Percentiles rank a stretch among this genome's conserved stretches.
Conservation (phyloP, 202 grass and related monocot species). For the Thinopyrum obtusiflorum region DNA sequence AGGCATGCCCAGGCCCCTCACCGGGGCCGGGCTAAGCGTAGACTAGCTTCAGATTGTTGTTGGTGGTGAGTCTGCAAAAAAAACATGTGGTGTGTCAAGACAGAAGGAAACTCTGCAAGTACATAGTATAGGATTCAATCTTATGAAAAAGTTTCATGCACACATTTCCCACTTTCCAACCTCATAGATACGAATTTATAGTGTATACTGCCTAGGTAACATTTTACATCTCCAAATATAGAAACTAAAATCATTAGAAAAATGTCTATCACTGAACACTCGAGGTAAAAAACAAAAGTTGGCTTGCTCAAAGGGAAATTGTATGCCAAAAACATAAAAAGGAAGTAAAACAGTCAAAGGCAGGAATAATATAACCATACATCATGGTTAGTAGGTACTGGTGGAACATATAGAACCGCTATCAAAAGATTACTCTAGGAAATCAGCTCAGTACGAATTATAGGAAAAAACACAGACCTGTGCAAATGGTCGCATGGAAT, state of each 20-base stretch:
- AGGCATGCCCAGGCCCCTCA: constrained; percentile 96
- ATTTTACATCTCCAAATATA: not conserved
- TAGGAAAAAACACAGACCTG: constrained; percentile 48
- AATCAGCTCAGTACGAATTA: not conserved
- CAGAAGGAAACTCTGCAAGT: not conserved
- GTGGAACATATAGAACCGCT: not conserved
- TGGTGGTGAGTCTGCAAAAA: constrained; percentile 62
- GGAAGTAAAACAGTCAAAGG: not conserved
- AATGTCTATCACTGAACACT: too few relatives aligned
- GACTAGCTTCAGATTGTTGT: constrained; percentile 74
- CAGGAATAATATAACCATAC: not conserved
- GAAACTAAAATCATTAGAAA: not conserved
- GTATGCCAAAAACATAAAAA: too few relatives aligned
- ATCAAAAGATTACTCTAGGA: not conserved
- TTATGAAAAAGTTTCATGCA: not conserved
- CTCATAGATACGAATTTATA: not conserved
- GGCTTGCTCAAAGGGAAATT: too few relatives aligned
- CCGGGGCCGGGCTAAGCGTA: constrained; percentile 91
- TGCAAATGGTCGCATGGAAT: constrained; percentile 60
- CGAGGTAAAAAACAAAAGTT: not conserved
- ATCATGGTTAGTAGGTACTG: not conserved
- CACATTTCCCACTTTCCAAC: not conserved
- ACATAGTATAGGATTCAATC: not conserved
- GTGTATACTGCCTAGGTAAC: not conserved
- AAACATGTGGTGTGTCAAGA: not conserved